These are phyloP conservation scores for Phytophthora agathidicida DNA, from an alignment of 352 stramenopile species.

Conservation along the genomic window DNA sequence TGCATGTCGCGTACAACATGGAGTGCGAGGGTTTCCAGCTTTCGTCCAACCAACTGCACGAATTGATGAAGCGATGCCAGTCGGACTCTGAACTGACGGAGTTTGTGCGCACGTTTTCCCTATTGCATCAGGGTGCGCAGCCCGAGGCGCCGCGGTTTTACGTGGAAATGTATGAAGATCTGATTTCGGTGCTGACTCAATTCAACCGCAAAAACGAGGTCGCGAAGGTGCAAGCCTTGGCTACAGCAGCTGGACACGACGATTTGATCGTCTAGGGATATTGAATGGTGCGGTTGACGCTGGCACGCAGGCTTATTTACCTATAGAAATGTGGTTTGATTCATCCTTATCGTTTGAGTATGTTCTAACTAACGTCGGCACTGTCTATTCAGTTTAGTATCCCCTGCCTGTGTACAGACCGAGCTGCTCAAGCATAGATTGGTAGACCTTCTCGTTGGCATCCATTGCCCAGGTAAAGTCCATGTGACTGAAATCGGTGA, in stretches of 20 bases:
- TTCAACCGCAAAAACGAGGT: constrained; percentile 57
- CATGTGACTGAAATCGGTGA: constrained; percentile 53
- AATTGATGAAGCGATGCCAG: constrained; percentile 51
- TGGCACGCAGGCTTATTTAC: constrained; percentile 25
- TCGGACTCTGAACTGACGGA: constrained; percentile 54
- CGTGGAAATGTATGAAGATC: constrained; percentile 59
- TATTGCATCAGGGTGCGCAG: constrained; percentile 63
- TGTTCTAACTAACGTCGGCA: constrained; percentile 10
- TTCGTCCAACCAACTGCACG: constrained; percentile 52
- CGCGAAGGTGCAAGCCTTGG: constrained; percentile 50
- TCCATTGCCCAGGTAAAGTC: constrained; percentile 59
- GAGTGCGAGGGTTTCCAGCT: constrained; percentile 77
- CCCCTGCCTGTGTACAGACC: constrained; percentile 38
- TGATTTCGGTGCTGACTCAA: constrained; percentile 48
- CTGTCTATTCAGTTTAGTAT: constrained; percentile 29
- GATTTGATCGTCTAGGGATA: constrained; percentile 29
- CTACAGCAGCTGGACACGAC: constrained; percentile 28
- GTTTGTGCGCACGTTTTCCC: constrained; percentile 65
- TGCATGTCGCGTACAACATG: constrained; percentile 85
- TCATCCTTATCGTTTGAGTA: constrained; percentile 15
- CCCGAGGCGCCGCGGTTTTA: constrained; percentile 50
- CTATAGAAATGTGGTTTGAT: constrained; percentile 27
- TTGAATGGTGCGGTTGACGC: background rate
- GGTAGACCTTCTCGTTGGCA: constrained; percentile 47
- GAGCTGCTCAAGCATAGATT: constrained; percentile 47